Evolutionary conservation across 1,284 basidiomycete genomes (phyloP).

Genomic region (Caloboletus firmus): DNA sequence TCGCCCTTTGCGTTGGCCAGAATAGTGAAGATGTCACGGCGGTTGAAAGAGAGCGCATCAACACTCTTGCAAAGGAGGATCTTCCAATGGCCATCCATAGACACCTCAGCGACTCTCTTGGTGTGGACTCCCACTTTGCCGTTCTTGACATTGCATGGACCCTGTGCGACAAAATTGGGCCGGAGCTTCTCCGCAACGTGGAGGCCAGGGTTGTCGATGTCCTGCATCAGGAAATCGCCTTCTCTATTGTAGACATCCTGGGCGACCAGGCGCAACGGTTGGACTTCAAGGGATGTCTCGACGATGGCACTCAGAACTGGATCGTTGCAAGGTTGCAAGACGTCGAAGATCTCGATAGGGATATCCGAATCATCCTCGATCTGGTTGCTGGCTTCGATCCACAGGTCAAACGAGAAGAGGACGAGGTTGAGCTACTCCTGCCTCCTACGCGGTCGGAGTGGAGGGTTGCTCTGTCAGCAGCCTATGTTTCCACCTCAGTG

Average conservation of each 20-base stretch:
- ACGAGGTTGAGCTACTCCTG: slow-evolving; percentile 58
- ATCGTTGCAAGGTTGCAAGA: slow-evolving; percentile 56
- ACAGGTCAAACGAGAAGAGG: slow-evolving; percentile 71
- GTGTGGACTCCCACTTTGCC: slow-evolving; percentile 50
- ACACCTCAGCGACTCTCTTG: slow-evolving; percentile 42
- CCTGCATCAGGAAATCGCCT: slow-evolving; percentile 71
- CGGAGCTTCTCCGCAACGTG: slow-evolving; percentile 52
- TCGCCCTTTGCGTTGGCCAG: slow-evolving; percentile 59
- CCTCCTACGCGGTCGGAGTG: slow-evolving; percentile 57
- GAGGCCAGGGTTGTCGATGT: slow-evolving; percentile 62
- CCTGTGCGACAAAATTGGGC: slow-evolving; percentile 56
- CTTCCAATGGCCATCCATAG: slow-evolving; percentile 59
- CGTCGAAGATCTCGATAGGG: slow-evolving; percentile 54
- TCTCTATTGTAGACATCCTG: slow-evolving; percentile 72
- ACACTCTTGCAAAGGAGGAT: slow-evolving; percentile 65
- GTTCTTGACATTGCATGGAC: slow-evolving; percentile 62
- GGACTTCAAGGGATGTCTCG: slow-evolving; percentile 53
- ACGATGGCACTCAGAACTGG: slow-evolving; percentile 60
- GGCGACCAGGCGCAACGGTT: slow-evolving; percentile 57
- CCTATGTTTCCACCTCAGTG: slow-evolving; percentile 61
- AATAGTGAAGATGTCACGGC: slow-evolving; percentile 56
- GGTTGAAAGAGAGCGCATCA: slow-evolving; percentile 77
- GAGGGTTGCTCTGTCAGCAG: slow-evolving; percentile 57
- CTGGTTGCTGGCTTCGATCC: slow-evolving; percentile 68
- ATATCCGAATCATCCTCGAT: slow-evolving; percentile 58